phyloP scores from a whole-genome alignment of 768 basidiomycete genomes.

The Boletus edulis region DNA sequence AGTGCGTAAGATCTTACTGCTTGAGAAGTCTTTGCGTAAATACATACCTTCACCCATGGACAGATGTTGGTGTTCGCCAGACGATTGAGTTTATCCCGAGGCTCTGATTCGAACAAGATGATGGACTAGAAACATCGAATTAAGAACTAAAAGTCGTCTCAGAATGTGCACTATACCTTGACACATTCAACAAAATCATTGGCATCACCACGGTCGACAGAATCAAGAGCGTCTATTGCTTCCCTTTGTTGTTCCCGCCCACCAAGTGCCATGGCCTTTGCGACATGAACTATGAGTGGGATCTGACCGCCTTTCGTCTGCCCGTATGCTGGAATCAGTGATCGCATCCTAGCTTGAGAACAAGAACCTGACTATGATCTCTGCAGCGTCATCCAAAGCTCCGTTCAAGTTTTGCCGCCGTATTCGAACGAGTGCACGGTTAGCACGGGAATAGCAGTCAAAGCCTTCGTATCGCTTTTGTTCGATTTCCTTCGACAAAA shows the following conservation, averaged over 20 bases:
- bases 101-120: background rate
- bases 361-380: background rate
- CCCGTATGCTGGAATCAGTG: background rate
- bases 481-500: conserved; percentile 10
- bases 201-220: background rate
- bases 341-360: background rate
- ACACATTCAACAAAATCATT: conserved; percentile 1
- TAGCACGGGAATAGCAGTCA: conserved; percentile 5
- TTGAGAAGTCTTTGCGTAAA: background rate
- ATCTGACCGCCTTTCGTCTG: background rate
- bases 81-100: background rate
- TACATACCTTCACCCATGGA: background rate
- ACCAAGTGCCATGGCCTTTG: conserved; percentile 1
- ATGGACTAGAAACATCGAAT: background rate
- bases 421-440: conserved; percentile 16
- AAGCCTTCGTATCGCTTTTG: background rate
- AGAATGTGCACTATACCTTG: conserved; percentile 2
- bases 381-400: conserved; percentile 7
- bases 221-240: background rate
- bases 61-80: background rate
- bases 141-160: background rate
- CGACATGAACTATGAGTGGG: conserved; percentile 1
- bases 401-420: background rate
- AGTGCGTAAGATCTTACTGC: background rate
- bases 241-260: background rate